phyloP scores from a whole-genome alignment of 441 rosid genomes.

The Corymbia calophylla region DNA sequence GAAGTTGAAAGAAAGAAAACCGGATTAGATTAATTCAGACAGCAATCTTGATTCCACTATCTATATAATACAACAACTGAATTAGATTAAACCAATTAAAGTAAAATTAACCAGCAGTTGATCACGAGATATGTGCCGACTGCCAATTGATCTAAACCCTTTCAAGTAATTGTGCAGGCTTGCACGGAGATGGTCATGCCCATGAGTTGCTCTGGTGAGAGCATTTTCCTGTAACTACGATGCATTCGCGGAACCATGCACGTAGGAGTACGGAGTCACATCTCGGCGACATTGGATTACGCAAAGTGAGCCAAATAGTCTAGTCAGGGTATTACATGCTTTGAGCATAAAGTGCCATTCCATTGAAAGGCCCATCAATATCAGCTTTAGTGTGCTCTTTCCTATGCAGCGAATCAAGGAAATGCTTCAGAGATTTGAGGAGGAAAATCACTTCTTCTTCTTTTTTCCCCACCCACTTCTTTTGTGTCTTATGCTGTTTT shows the following conservation, averaged over 20 bases:
- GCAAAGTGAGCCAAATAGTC: constrained; percentile 27
- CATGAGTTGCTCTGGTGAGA: constrained; percentile 44
- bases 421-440: constrained; percentile 56
- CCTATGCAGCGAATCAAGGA: constrained; percentile 32
- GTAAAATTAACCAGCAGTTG: neutral
- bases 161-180: constrained; percentile 22
- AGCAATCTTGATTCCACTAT: neutral
- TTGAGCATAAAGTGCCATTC: neutral
- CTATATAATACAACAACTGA: neutral
- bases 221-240: constrained; percentile 8
- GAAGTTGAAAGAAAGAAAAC: neutral
- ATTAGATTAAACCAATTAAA: neutral
- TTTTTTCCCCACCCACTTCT: neutral
- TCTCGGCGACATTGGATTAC: constrained; percentile 76
- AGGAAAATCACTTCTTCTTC: constrained; percentile 25
- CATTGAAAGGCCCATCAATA: neutral
- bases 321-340: neutral
- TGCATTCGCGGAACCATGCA: constrained; percentile 32
- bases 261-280: constrained; percentile 30
- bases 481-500: neutral
- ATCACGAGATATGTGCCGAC: neutral
- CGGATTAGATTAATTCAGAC: neutral
- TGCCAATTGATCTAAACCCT: neutral
- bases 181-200: constrained; percentile 82
- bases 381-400: neutral